Percentiles rank a stretch among this genome's conserved stretches.
Conservation (phyloP, 139 green algal genomes). For the Zygnema cylindricum region DNA sequence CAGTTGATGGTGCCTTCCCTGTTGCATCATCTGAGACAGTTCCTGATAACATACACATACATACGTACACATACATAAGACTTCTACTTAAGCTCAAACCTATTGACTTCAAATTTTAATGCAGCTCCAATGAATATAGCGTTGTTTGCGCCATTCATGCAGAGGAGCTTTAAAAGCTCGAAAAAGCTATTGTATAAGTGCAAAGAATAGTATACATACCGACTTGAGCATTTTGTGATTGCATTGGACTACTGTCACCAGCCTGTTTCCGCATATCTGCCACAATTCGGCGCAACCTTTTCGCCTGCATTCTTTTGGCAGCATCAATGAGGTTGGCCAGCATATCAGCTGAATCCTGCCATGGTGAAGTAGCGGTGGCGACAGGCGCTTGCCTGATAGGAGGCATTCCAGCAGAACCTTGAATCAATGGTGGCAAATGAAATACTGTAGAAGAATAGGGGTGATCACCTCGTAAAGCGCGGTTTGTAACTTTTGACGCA, state of each 20-base stretch:
- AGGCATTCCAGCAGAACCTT: no score
- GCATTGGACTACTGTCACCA: background rate
- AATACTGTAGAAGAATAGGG: no score
- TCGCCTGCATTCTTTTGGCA: conserved; percentile 31
- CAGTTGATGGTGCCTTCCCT: background rate
- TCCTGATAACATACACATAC: background rate
- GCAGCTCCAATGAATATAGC: background rate
- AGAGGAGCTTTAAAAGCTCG: background rate
- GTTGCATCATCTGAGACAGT: background rate
- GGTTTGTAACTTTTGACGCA: no score
- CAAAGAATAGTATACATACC: background rate
- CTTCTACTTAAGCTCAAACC: background rate
- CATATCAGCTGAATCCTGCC: background rate
- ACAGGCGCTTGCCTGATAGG: no score
- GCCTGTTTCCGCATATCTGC: conserved; percentile 22
- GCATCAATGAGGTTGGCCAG: conserved; percentile 40
- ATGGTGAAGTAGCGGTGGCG: no score
- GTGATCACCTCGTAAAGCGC: no score
- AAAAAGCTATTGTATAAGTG: background rate
- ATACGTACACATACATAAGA: background rate
- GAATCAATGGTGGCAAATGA: no score
- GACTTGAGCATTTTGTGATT: background rate
- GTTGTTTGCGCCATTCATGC: background rate
- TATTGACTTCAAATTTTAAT: background rate
- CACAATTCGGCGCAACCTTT: conserved; percentile 19